These are phyloP conservation scores for Globisporangium uncinulatum DNA, from an alignment of 352 stramenopile species.

Conservation along the genomic window DNA sequence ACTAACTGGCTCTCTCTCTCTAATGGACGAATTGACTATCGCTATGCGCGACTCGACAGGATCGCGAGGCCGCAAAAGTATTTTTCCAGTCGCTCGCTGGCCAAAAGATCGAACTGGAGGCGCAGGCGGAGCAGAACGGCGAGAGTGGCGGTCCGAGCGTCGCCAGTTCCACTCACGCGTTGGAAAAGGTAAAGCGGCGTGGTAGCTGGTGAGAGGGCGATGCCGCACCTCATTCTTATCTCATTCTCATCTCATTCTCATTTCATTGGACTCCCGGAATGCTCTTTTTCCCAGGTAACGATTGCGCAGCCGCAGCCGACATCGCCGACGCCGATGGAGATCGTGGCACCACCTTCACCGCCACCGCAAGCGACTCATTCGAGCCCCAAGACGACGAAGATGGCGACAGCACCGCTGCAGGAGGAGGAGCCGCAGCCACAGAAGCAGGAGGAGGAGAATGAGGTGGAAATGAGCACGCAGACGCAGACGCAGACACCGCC, in stretches of 20 bases:
- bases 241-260: no score
- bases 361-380: constrained; percentile 5
- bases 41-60: constrained; percentile 21
- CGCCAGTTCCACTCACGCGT: constrained; percentile 27
- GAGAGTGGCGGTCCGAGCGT: constrained; percentile 19
- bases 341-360: constrained; percentile 23
- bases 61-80: constrained; percentile 65
- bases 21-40: background rate
- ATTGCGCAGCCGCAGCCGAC: constrained; percentile 5
- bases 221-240: no score
- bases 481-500: constrained; percentile 10
- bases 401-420: background rate
- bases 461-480: background rate
- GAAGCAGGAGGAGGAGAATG: constrained; percentile 14
- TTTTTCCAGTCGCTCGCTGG: constrained; percentile 76
- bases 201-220: background rate
- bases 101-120: constrained; percentile 57
- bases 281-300: no score
- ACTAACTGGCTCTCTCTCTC: background rate
- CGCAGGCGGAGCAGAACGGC: constrained; percentile 26
- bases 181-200: constrained; percentile 23
- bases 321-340: constrained; percentile 12
- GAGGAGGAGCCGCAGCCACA: constrained; percentile 1
- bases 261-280: no score
- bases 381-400: background rate